Evolutionary conservation across 129 eudicot species (phyloP), one percentile per base, ranked within the genome.

Genomic region (Lonicera japonica): DNA sequence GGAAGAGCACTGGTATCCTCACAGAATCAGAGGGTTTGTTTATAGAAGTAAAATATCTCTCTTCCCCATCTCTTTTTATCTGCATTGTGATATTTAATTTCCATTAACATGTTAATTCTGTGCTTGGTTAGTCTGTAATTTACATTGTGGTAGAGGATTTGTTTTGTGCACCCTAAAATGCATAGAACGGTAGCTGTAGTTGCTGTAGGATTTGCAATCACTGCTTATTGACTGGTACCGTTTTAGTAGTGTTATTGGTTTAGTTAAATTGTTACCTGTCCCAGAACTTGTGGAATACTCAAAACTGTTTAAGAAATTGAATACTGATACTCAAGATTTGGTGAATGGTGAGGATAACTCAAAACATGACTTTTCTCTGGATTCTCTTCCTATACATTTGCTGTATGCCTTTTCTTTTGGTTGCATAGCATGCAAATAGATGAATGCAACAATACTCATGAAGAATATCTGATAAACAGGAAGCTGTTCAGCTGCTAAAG

Each of bases 401-500:
- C 4, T 17, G 11, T 17, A 45, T 22, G 11, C 21, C 12, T 22
- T 3, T 56, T 16, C 47, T 8, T 8, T 11, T 15, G n/a, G n/a
- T n/a, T n/a, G n/a, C n/a, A n/a, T n/a, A n/a, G n/a, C n/a, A 47
- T 2, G 56, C 43, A 63, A 22, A 55, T 5, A 5, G 16, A 47
- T n/a, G 14, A 3, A 7, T 58, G 24, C 18, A 51, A 55, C 56
- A 41, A 8, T 25, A 53, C 43, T 20, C 47, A 34, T 5, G 11
- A 58, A 5, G 46, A 45, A 25, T 9, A 64, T 74, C 48, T 12
- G 41, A 52, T 73, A 50, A 63, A 50, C 84, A 92, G 98, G 98
- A 92, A 55, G 88, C 96, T 52, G 75, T 73, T 58, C 63, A 74
- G 73, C 85, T 92, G 50, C 77, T 92, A 47, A 87, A 87, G 73